These are phyloP conservation scores for Astrothelium macrocarpum DNA, from an alignment of 495 filamentous ascomycete genomes.

Conservation along the genomic window DNA sequence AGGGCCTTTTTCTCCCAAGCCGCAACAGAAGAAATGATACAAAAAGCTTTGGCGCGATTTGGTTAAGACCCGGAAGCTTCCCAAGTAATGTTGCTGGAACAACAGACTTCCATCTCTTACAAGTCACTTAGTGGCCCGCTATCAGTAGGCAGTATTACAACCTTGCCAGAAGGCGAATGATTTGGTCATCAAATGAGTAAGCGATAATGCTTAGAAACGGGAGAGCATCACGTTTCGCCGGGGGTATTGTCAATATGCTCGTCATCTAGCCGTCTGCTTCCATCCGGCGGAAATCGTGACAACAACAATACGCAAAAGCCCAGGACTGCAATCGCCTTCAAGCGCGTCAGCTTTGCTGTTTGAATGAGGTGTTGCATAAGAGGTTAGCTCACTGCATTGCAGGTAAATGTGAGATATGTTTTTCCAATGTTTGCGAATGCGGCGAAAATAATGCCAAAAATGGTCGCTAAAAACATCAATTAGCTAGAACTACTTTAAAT, in stretches of 20 bases:
- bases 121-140: too few relatives aligned
- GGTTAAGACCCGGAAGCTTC: too few relatives aligned
- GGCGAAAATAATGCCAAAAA: slow-evolving; percentile 47
- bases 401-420: slow-evolving; percentile 43
- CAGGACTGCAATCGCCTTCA: slow-evolving; percentile 37
- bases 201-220: background rate
- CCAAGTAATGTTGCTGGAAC: too few relatives aligned
- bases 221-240: background rate
- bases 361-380: background rate
- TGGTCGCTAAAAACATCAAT: slow-evolving; percentile 24
- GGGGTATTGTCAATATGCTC: background rate
- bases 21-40: too few relatives aligned
- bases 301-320: slow-evolving; percentile 39
- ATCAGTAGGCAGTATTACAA: too few relatives aligned
- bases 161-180: too few relatives aligned
- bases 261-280: slow-evolving; percentile 27
- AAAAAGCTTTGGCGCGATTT: too few relatives aligned
- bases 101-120: too few relatives aligned
- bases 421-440: slow-evolving; percentile 40
- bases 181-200: too few relatives aligned
- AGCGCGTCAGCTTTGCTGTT: background rate
- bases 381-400: slow-evolving; percentile 39
- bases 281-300: slow-evolving; percentile 39
- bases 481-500: background rate
- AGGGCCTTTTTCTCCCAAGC: too few relatives aligned